These are phyloP conservation scores for Blepharisma stoltei DNA, from an alignment of 73 alveolate genomes.

Conservation along the genomic window DNA sequence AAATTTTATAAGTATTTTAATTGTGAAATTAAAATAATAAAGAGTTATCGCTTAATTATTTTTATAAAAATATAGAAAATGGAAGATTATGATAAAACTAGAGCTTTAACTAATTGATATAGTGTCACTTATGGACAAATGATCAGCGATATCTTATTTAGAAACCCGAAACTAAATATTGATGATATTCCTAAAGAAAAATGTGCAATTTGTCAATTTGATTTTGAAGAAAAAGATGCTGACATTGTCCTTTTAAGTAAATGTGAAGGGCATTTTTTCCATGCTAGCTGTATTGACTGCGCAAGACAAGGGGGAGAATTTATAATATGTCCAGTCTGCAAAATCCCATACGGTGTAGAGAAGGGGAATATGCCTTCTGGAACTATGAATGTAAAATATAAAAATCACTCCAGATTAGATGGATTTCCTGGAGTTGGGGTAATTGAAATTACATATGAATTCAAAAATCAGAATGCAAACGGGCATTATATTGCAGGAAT, in stretches of 20 bases:
- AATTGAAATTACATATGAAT: conserved; percentile 57
- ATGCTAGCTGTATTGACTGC: conserved; percentile 54
- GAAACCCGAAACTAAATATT: too few species aligned
- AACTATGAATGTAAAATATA: neutral
- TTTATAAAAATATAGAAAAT: too few species aligned
- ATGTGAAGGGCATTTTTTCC: conserved; percentile 66
- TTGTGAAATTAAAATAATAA: too few species aligned
- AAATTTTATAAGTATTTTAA: too few species aligned
- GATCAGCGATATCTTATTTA: too few species aligned
- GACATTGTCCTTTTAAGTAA: conserved; percentile 26
- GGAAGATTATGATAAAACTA: too few species aligned
- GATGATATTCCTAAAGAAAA: conserved; percentile 28
- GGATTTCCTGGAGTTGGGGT: conserved; percentile 66
- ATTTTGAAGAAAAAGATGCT: conserved; percentile 36
- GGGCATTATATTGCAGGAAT: too few species aligned
- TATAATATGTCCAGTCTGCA: conserved; percentile 77
- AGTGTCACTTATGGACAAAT: too few species aligned
- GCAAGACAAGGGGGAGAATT: conserved; percentile 32
- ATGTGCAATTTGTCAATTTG: conserved; percentile 61
- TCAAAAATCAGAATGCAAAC: neutral
- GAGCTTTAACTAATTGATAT: too few species aligned
- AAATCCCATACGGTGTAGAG: conserved; percentile 63
- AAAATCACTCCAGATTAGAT: conserved; percentile 32
- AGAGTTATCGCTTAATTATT: too few species aligned
- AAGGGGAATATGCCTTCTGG: conserved; percentile 32